Base-by-base conservation (phyloP, 1,284 basidiomycete species). In the Boletellus dicymbophilus region DNA sequence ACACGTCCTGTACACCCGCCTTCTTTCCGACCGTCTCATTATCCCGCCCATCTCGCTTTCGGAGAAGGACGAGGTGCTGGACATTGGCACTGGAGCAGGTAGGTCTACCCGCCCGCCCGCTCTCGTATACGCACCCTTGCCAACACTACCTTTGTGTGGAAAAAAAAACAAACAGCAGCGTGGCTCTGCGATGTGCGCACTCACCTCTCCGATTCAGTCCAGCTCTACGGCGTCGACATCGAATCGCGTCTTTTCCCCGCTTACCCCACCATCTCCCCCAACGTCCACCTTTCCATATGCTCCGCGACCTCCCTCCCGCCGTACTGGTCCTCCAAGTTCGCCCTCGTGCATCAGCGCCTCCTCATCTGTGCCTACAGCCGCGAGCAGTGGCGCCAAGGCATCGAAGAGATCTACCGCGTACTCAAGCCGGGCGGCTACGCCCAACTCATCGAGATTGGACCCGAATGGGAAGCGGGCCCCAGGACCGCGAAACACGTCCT, bases 1-100 rank as follows among this genome's bases (percentile, higher is more conserved):
- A n/a, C n/a, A n/a, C n/a, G n/a, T n/a, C n/a, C n/a, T n/a, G n/a
- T n/a, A n/a, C n/a, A n/a, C n/a, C n/a, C n/a, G n/a, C n/a, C n/a
- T n/a, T n/a, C n/a, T n/a, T n/a, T n/a, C n/a, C n/a, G n/a, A n/a
- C n/a, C n/a, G n/a, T n/a, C n/a, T n/a, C n/a, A n/a, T n/a, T n/a
- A n/a, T n/a, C n/a, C n/a, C n/a, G n/a, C 41, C 41, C 13, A 11
- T 31, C 15, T 25, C 41, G 15, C 41, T 43, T 21, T 23, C 31
- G 4, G 41, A 43, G 5, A 30, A 30, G n/a, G 41, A 43, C 33
- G 41, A 21, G 4, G 41, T 43, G 21, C 41, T 43, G 10, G 41
- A 43, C 30, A 33, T 30, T n/a, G 41, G 41, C 16, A 43, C 41
- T 18, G 41, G 41, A 10, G 33, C 41, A 34, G 41, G 41, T 43